A percentile compares a stretch with the other conserved stretches of the same genome.
Evolutionary conservation across 2,329 filamentous ascomycete genomes (phyloP).

Genomic region (Fusarium xylarioides): DNA sequence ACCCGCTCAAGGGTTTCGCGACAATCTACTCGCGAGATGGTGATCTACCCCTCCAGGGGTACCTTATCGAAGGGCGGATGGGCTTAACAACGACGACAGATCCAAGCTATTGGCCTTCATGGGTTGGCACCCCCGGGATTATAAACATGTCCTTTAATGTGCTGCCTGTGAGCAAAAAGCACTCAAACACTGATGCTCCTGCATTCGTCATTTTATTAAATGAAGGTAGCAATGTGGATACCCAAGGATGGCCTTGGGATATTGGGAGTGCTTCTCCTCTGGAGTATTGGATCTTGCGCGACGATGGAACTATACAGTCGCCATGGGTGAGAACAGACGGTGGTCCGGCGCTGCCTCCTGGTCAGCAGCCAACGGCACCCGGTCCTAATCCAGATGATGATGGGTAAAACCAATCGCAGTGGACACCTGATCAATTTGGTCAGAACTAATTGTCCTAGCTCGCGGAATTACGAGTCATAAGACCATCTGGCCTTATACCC

Average conservation of each 20-base stretch:
- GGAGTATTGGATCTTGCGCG: neutral
- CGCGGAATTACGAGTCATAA: no score
- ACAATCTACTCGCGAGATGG: neutral
- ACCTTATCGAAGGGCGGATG: accelerated
- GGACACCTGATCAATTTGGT: no score
- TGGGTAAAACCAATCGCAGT: neutral
- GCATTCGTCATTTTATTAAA: neutral
- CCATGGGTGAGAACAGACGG: neutral
- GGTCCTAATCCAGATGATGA: neutral
- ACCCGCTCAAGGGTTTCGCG: neutral
- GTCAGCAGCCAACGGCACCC: neutral
- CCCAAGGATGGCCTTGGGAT: accelerated
- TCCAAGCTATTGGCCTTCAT: no score
- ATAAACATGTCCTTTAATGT: neutral
- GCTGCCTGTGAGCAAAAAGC: neutral
- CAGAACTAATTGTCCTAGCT: no score
- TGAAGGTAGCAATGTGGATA: accelerated
- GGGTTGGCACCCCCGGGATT: no score
- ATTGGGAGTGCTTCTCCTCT: neutral
- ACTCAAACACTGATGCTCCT: accelerated
- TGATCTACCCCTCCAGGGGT: accelerated
- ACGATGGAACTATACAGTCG: neutral
- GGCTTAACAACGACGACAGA: neutral
- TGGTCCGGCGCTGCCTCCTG: neutral
- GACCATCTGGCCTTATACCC: no score